Evolutionary conservation across 2,329 filamentous ascomycete species (phyloP).

Genomic region (Beauveria asiatica): DNA sequence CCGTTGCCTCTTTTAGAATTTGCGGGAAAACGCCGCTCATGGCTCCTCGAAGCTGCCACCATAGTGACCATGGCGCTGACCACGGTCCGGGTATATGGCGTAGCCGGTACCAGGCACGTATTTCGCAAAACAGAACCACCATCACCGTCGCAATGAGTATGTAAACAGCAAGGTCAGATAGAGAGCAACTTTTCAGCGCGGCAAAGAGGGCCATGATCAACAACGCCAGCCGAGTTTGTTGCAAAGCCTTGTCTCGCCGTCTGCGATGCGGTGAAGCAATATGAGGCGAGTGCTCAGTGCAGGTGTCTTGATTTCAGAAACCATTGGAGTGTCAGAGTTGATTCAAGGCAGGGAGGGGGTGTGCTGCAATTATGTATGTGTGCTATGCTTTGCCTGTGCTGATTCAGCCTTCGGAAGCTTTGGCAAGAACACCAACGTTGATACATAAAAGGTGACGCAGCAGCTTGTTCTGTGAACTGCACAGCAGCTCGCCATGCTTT

Average conservation of each 20-base stretch:
- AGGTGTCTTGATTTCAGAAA: not conserved
- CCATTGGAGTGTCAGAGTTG: not conserved
- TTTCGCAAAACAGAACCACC: not conserved
- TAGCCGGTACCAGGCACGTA: conserved; percentile 20
- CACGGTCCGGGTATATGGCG: conserved; percentile 22
- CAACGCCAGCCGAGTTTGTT: not conserved
- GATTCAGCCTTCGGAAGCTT: not conserved
- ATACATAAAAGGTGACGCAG: not conserved
- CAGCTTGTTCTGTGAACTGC: not conserved
- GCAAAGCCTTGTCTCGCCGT: not conserved
- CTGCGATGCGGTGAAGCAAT: not conserved
- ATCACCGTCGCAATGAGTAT: not conserved
- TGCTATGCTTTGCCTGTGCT: not conserved
- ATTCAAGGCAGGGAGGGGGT: too few species aligned
- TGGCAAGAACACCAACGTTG: not conserved
- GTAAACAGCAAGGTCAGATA: not conserved
- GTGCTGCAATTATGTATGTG: not conserved
- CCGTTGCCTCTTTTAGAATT: conserved; percentile 17
- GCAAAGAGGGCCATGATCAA: not conserved
- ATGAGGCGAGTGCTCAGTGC: not conserved
- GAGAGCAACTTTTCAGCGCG: not conserved
- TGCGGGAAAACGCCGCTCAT: conserved; percentile 22
- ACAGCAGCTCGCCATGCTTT: not conserved
- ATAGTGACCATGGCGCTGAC: conserved; percentile 20
- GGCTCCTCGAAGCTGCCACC: conserved; percentile 22